A percentile compares a stretch with the other conserved stretches of the same genome.
Conservation (phyloP, 2,329 filamentous ascomycete species). For the Aureobasidium vineae region DNA sequence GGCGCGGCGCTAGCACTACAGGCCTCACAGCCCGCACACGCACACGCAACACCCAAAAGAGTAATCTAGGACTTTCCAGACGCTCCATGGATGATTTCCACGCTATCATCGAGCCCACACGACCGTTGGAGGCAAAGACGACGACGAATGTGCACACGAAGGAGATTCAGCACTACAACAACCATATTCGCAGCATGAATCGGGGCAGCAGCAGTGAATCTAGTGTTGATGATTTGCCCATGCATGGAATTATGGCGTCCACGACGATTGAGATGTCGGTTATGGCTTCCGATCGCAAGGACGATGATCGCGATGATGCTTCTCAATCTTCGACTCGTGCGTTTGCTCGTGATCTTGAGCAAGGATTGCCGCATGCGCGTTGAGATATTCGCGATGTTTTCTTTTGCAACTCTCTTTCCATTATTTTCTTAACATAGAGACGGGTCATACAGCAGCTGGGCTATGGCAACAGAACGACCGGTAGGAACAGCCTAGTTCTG, state of each 20-base stretch:
- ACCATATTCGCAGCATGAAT: not conserved
- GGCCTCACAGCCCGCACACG: slow-evolving; percentile 2
- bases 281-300: slow-evolving; percentile 8
- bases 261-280: slow-evolving; percentile 29
- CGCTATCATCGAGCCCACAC: slow-evolving; percentile 7
- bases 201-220: slow-evolving; percentile 8
- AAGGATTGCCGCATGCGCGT: not conserved
- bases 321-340: slow-evolving; percentile 13
- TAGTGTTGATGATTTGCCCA: slow-evolving; percentile 23
- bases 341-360: slow-evolving; percentile 12
- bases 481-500: not conserved
- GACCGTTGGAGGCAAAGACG: not conserved
- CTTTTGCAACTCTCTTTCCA: not conserved
- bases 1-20: not conserved
- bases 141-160: slow-evolving; percentile 1
- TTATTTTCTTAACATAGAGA: not conserved
- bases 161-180: not conserved
- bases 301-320: slow-evolving; percentile 13
- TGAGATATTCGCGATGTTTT: not conserved
- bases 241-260: slow-evolving; percentile 25
- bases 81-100: slow-evolving; percentile 19
- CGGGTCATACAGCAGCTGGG: not conserved
- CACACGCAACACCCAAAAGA: slow-evolving; percentile 17
- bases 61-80: slow-evolving; percentile 10
- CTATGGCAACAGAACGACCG: not conserved